Evolutionary conservation across 2,329 filamentous ascomycete genomes (phyloP), one percentile per base, ranked within the genome.

Genomic region (Pseudopithomyces maydicus): DNA sequence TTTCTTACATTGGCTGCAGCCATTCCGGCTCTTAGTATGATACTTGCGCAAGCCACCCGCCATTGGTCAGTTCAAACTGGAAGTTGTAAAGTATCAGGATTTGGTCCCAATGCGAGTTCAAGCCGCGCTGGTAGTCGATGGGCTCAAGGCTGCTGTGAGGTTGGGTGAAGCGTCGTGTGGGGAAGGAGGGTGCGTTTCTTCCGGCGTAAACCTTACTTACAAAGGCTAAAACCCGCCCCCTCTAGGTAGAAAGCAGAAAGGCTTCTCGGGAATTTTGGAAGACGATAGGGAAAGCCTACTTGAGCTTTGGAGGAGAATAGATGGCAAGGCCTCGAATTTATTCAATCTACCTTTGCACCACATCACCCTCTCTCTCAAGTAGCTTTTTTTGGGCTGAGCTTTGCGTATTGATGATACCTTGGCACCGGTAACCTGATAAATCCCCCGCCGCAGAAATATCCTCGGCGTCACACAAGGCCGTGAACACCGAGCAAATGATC

Each of bases 1-100:
- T 44, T 59, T 62, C 54, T 70, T 70, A 51, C 67, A 70, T 47
- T 70, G 65, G 22, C 54, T 51, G 49, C 67, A 70, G 33, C 67
- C 65, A 29, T 66, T 66, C 12, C 65, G 49, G 23, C 60, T 64
- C 52, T 69, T 69, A 26, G 60, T 66, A 42, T 69, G 66, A 45
- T 51, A 59, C 47, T 62, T 58, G 41, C 64, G 64, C 4, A 65
- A 52, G 20, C 58, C 58, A 29, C 56, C 52, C 29, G 61, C 36
- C 61, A 63, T 61, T 29, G 19, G 22, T 35, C 38, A 43, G 38
- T 22, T 47, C 23, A 36, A 19, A 23, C n/a, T 35, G 22, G 22
- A 17, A 35, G 10, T 39, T 22, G 10, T 29, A 23, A 10, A 22
- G 51, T n/a, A 20, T 43, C 45, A 43, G 12, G 23, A 12, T 54